Evolutionary conservation across 441 rosid genomes (phyloP).

Genomic region (Erysimum cheiri): DNA sequence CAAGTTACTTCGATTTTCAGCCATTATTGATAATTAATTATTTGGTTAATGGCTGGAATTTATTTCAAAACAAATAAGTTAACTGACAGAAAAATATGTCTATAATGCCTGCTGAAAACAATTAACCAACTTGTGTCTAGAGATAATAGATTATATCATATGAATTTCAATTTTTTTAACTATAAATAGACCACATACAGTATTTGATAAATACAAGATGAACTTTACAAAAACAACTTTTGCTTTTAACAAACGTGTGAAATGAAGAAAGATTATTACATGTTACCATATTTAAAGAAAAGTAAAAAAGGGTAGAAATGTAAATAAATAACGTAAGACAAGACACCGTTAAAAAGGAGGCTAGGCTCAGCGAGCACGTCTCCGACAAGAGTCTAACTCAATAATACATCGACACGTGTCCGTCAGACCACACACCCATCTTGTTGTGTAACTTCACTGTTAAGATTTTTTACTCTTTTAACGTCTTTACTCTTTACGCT

Average conservation of each 20-base stretch:
- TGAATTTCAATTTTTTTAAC: neutral
- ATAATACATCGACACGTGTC: constrained; percentile 37
- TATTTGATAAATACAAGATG: neutral
- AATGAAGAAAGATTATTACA: neutral
- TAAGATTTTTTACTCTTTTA: neutral
- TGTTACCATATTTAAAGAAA: constrained; percentile 11
- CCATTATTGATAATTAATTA: neutral
- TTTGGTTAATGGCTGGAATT: neutral
- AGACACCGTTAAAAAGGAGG: constrained; percentile 22
- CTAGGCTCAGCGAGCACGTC: constrained; percentile 31
- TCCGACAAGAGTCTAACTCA: constrained; percentile 5
- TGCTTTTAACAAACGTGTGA: constrained; percentile 9
- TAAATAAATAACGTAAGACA: constrained; percentile 23
- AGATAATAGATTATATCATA: neutral
- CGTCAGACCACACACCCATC: constrained; percentile 21
- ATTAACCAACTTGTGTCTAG: neutral
- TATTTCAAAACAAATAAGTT: constrained; percentile 7
- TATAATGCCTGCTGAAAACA: neutral
- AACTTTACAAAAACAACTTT: neutral
- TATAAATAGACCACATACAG: neutral
- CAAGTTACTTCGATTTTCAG: neutral
- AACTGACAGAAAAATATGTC: neutral
- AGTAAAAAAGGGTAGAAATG: constrained; percentile 2
- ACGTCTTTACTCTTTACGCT: constrained; percentile 7
- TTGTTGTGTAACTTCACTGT: constrained; percentile 26